Evolutionary conservation across 495 filamentous ascomycete genomes (phyloP).

Genomic region (Bacidia gigantensis): DNA sequence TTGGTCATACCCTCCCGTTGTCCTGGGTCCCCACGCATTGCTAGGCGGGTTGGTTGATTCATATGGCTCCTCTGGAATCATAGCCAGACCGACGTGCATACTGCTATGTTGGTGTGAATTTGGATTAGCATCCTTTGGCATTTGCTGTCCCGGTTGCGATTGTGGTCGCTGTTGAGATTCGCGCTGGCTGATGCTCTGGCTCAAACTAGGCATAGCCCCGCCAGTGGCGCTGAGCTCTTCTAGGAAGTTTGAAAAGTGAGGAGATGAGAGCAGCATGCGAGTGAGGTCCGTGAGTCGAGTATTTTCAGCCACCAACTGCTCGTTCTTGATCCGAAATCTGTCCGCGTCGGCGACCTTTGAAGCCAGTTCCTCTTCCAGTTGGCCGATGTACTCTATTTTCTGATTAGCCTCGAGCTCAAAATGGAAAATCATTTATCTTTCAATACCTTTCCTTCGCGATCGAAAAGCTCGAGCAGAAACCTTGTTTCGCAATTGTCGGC

Average conservation of each 20-base stretch:
- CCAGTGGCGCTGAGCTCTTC: slow-evolving; percentile 50
- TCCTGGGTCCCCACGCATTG: slow-evolving; percentile 40
- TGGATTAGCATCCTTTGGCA: slow-evolving; percentile 51
- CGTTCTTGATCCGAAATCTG: slow-evolving; percentile 60
- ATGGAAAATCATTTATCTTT: slow-evolving; percentile 4
- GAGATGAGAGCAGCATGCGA: slow-evolving; percentile 69
- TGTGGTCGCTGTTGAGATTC: slow-evolving; percentile 25
- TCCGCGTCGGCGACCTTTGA: slow-evolving; percentile 54
- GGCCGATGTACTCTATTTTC: slow-evolving; percentile 72
- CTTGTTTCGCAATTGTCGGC: slow-evolving; percentile 91
- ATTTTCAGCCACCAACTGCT: slow-evolving; percentile 65
- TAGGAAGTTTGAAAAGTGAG: slow-evolving; percentile 73
- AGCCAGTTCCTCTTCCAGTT: slow-evolving; percentile 78
- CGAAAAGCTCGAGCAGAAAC: slow-evolving; percentile 95
- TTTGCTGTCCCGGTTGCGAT: slow-evolving; percentile 20
- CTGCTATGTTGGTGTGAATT: slow-evolving; percentile 28
- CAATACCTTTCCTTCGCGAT: slow-evolving; percentile 80
- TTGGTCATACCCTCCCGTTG: slow-evolving; percentile 46
- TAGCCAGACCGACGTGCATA: slow-evolving; percentile 49
- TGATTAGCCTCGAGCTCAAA: slow-evolving; percentile 31
- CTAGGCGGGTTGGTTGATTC: slow-evolving; percentile 49
- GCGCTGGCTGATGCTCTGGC: slow-evolving; percentile 22
- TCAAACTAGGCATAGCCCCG: slow-evolving; percentile 22
- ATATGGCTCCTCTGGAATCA: slow-evolving; percentile 61
- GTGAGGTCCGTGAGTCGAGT: slow-evolving; percentile 61